Base-by-base conservation (phyloP, 2,329 filamentous ascomycete species). In the Chaetomium olivaceum region DNA sequence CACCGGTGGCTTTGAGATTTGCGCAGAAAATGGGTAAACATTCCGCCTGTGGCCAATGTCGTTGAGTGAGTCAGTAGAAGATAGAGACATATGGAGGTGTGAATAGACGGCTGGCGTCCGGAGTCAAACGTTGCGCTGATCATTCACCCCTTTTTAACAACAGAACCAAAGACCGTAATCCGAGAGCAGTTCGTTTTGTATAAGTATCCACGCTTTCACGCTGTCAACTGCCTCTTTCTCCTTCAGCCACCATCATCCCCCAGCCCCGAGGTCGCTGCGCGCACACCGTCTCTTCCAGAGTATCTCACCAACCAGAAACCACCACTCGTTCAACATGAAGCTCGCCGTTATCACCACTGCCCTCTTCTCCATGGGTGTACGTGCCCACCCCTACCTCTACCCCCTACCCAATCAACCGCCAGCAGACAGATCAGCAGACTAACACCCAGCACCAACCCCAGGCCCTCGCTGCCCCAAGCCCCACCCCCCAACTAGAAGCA, bases 271-370 rank as follows among this genome's bases (percentile, higher is more conserved):
- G n/a, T n/a, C 29, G 31, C 25, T 36, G n/a, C 54, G 21, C 29
- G 4, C n/a, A 25, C 31, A 33, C 21, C 2, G 12, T 23, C 19
- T n/a, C 29, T 36, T 11, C 19, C 52, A 55, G 19, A n/a, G n/a
- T n/a, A 31, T 9, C 27, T 23, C 56, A 1, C 11, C n/a, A 12
- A 36, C 33, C 33, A 9, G 9, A n/a, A 54, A 6, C 19, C 46
- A 43, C 50, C 31, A n/a, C 48, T 50, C 54, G 19, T 11, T 43
- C 21, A 51, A n/a, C 36, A 62, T 62, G 61, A 51, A 50, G 43
- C 16, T 50, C 39, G 29, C 21, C 14, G 27, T 25, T 4, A 8
- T 57, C 9, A 23, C 29, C 29, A n/a, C 33, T 14, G 36, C 52
- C 9, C 14, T 57, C 52, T 62, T 62, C 27, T 29, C 29, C 29